phyloP scores from a whole-genome alignment of 331 rosid species.

The Rhamnella rubrinervis region DNA sequence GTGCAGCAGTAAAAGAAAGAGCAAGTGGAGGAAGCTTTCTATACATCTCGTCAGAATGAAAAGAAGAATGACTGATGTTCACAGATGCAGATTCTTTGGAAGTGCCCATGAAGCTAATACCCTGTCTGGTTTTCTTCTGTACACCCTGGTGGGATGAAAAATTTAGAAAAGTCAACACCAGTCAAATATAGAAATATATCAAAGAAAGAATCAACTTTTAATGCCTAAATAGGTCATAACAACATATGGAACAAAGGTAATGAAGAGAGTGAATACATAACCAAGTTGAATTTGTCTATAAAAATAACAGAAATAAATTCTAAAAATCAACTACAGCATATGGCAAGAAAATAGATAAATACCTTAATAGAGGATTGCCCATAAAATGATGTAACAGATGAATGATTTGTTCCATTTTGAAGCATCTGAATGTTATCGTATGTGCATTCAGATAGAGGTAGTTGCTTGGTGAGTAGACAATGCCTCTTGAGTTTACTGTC shows the following conservation, averaged over 20 bases:
- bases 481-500: conserved; percentile 65
- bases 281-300: not conserved
- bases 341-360: conserved; percentile 20
- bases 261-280: not conserved
- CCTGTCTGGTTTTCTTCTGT: conserved; percentile 52
- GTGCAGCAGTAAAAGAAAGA: conserved; percentile 80
- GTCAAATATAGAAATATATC: not conserved
- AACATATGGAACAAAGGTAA: conserved; percentile 6
- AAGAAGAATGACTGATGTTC: conserved; percentile 28
- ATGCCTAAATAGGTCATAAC: not conserved
- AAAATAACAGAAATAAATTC: not conserved
- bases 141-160: conserved; percentile 45
- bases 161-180: conserved; percentile 28
- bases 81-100: conserved; percentile 51
- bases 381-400: conserved; percentile 29
- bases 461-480: conserved; percentile 70
- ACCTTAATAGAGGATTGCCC: conserved; percentile 58
- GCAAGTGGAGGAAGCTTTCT: conserved; percentile 66
- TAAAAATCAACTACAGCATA: conserved; percentile 6
- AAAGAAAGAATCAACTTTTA: not conserved
- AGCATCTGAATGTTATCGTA: conserved; percentile 79
- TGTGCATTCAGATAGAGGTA: conserved; percentile 80
- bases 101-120: conserved; percentile 55
- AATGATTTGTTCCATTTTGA: conserved; percentile 53
- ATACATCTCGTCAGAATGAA: conserved; percentile 35